Conservation (phyloP, 2,329 filamentous ascomycete genomes). For the Parascedosporium putredinis region DNA sequence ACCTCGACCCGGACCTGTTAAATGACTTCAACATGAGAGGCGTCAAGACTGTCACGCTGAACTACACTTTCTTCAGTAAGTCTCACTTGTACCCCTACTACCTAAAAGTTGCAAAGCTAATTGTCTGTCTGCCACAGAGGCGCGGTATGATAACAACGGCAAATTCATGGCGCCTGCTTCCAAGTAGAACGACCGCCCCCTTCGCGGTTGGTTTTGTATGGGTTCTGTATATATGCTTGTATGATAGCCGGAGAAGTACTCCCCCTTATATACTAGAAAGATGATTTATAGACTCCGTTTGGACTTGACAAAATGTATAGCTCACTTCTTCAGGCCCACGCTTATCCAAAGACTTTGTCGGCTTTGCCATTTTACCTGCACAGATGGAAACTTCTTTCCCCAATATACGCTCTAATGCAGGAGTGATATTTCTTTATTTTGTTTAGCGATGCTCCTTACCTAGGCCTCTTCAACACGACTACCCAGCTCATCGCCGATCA, state of each 20-base stretch:
- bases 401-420: no score
- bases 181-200: slow-evolving; percentile 12
- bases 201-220: neutral
- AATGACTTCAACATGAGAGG: slow-evolving; percentile 88
- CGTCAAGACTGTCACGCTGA: slow-evolving; percentile 89
- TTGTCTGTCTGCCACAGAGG: slow-evolving; percentile 28
- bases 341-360: no score
- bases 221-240: neutral
- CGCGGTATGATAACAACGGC: slow-evolving; percentile 36
- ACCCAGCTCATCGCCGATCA: no score
- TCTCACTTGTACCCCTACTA: slow-evolving; percentile 14
- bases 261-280: slow-evolving; percentile 2
- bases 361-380: no score
- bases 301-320: neutral
- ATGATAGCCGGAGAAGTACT: slow-evolving; percentile 7
- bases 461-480: no score
- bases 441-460: no score
- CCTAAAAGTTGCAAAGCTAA: no score
- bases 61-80: slow-evolving; percentile 97
- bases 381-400: no score
- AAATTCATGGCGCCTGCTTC: slow-evolving; percentile 27
- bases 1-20: slow-evolving; percentile 90
- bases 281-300: slow-evolving; percentile 6
- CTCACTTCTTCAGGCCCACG: slow-evolving; percentile 8
- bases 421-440: no score